Base-by-base conservation (phyloP, 306 rosid genomes). In the Pyrus betulifolia region DNA sequence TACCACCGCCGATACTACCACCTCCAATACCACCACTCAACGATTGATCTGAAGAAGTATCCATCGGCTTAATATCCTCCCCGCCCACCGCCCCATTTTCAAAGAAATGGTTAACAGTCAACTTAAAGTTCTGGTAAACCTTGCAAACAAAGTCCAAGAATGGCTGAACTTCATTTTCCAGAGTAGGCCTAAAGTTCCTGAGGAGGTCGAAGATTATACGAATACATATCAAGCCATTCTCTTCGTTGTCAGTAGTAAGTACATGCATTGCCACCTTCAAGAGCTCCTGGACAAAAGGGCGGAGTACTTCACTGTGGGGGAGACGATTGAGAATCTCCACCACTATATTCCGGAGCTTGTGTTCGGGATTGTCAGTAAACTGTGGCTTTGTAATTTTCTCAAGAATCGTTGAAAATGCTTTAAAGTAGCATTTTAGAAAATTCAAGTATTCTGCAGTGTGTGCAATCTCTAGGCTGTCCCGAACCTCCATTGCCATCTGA, bases 371-470 rank as follows among this genome's bases (percentile, higher is more conserved):
- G 65, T 92, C 99, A 35, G 83, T 83, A 63, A 86, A 88, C 80
- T 96, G 99, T 8, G 99, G 97, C 83, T 89, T 96, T 1, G 99
- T 91, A 67, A 88, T 85, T 73, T 91, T 90, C 79, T 88, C 70
- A 31, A 96, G 93, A 61, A 96, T 86, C 33, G 81, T 72, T 0
- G 97, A 91, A 69, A 96, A 96, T 6, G 98, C 93, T 30, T 91
- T 79, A 57, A 96, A 96, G 85, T 90, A 96, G 82, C 98, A 96
- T 82, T 86, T 96, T 4, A 96, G 87, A 80, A 96, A 96, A 83
- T 96, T 96, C 88, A 92, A 86, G 81, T 92, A 96, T 88, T 96
- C 99, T 0, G 99, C 96, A 4, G 99, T 96, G 82, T 96, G 99
- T 21, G 97, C 97, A 70, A 96, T 91, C 88, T 96, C 99, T 25